Base-by-base conservation (phyloP, 2,329 filamentous ascomycete species). In the Aspergillus fischeri region DNA sequence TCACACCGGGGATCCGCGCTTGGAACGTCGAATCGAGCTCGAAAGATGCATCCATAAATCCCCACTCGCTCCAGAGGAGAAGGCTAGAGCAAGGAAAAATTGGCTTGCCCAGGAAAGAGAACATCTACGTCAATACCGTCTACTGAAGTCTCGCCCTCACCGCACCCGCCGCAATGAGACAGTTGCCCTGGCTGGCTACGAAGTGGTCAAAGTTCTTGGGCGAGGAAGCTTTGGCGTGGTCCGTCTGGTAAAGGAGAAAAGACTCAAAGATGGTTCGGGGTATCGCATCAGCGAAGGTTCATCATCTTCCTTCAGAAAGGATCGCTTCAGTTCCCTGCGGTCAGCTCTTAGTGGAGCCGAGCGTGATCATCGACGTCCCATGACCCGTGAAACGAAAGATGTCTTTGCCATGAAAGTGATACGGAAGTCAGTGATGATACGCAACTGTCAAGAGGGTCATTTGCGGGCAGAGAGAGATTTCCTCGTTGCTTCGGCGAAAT, bases 401-500 rank as follows among this genome's bases (percentile, higher is more conserved):
- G 86, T 96, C 0, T 97, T 88, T 71, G 94, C 94, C 14, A 97
- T 97, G 93, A 97, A 97, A 71, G 90, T 96, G 32, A 97, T 97
- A 64, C 86, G 89, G 57, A 99, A 99, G 71, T 91, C 91, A 0
- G 87, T 91, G 55, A 97, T 97, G 92, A 81, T 97, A 55, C 86
- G 87, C 11, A 94, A 91, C 59, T 88, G 88, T 61, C 94, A 97
- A 75, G 93, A 97, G 74, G 93, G 91, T 0, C 94, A 97, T 75
- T 75, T 99, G 21, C 86, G 91, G 38, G 93, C 92, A 0, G 93
- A 99, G 70, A 81, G 93, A 63, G 94, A 97, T 67, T 95, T 97
- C 63, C 81, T 99, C 7, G 91, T 96, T 27, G 86, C 89, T 5
- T 92, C 92, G 1, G 90, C 94, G 70, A 89, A 87, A n/a, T 95